Evolutionary conservation across 176 grass and related monocot genomes (phyloP).

Genomic region (Chloris gayana): DNA sequence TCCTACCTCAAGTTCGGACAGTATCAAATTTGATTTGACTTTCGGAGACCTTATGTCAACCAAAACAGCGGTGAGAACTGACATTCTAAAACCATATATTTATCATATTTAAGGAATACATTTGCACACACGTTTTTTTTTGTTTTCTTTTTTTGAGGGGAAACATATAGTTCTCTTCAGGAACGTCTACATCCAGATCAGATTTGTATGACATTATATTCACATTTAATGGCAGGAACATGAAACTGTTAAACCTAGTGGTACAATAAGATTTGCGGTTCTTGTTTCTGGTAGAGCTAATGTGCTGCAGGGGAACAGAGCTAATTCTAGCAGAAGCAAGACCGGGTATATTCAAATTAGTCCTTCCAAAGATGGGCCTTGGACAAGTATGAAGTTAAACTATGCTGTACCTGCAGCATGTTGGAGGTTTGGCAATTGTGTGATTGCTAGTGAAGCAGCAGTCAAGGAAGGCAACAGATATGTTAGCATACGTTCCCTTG

Average conservation of each 20-base stretch:
- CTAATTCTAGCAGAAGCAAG: conserved; percentile 47
- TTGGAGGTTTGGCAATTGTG: conserved; percentile 91
- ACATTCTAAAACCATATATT: conserved; percentile 22
- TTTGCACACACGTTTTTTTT: not conserved
- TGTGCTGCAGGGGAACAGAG: conserved; percentile 40
- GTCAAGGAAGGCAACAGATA: conserved; percentile 86
- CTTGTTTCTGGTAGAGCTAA: conserved; percentile 67
- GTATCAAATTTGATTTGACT: conserved; percentile 65
- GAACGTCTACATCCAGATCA: conserved; percentile 24
- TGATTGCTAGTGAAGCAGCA: conserved; percentile 89
- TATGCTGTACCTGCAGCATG: conserved; percentile 88
- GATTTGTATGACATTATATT: conserved; percentile 31
- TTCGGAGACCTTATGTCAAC: conserved; percentile 71
- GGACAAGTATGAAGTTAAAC: conserved; percentile 94
- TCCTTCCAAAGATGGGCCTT: conserved; percentile 89
- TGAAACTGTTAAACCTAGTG: conserved; percentile 55
- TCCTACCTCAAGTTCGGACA: conserved; percentile 44
- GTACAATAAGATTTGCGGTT: conserved; percentile 82
- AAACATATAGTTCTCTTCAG: conserved; percentile 6
- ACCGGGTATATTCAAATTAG: conserved; percentile 88
- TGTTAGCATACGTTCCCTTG: conserved; percentile 87
- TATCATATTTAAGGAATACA: conserved; percentile 8
- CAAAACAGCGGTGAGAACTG: conserved; percentile 56
- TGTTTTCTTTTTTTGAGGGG: not conserved
- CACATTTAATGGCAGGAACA: conserved; percentile 54